Conservation (phyloP, 2,329 filamentous ascomycete genomes). For the Whalleya microplaca region DNA sequence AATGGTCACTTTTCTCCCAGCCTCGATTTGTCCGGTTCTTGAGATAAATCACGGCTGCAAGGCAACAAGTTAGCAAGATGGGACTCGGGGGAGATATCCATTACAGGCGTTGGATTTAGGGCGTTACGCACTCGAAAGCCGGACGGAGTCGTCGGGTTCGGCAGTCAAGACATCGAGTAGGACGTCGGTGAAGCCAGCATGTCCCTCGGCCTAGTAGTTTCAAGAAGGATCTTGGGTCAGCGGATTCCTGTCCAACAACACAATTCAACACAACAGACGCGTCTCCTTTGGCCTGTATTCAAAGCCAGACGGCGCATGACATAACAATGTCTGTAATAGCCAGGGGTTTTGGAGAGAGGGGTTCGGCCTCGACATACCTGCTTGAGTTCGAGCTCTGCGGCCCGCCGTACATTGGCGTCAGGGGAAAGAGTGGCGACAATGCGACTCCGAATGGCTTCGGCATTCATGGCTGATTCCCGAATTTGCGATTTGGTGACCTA, state of each 20-base stretch:
- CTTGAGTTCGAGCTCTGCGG: slow-evolving; percentile 81
- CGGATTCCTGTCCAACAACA: slow-evolving; percentile 7
- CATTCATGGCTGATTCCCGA: slow-evolving; percentile 63
- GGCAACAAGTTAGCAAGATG: slow-evolving; percentile 23
- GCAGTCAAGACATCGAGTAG: slow-evolving; percentile 87
- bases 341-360: background rate
- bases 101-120: slow-evolving; percentile 7
- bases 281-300: slow-evolving; percentile 1
- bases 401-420: slow-evolving; percentile 74
- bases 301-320: slow-evolving; percentile 25
- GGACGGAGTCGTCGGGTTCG: slow-evolving; percentile 83
- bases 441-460: slow-evolving; percentile 73
- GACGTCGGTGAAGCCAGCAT: slow-evolving; percentile 87
- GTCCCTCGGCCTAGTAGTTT: slow-evolving; percentile 83
- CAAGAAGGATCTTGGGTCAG: slow-evolving; percentile 19
- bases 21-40: slow-evolving; percentile 96
- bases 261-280: too few relatives aligned
- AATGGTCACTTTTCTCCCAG: slow-evolving; percentile 81
- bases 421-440: slow-evolving; percentile 76
- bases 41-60: slow-evolving; percentile 88
- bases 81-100: background rate
- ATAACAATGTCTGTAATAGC: slow-evolving; percentile 15
- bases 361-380: slow-evolving; percentile 58
- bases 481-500: too few relatives aligned
- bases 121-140: slow-evolving; percentile 78